Evolutionary conservation across 257 asterid genomes (phyloP).

Genomic region (Plantago elongata): DNA sequence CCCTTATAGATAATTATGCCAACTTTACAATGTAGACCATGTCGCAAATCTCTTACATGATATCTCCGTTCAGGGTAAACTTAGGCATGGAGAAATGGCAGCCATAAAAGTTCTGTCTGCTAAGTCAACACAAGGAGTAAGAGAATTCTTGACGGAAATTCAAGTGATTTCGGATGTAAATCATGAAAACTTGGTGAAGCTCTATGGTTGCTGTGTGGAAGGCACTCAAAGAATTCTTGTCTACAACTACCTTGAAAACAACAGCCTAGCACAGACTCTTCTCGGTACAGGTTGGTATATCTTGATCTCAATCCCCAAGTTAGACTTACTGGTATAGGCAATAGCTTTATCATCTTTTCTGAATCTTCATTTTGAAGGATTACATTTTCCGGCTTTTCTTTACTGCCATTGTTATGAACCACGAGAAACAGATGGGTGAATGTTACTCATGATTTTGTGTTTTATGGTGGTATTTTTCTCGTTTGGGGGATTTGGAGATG

Average conservation of each 20-base stretch:
- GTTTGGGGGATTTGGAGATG: too few species aligned
- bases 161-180: slow-evolving; percentile 75
- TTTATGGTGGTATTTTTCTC: too few species aligned
- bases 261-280: slow-evolving; percentile 80
- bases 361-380: not conserved
- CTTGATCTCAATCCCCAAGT: slow-evolving; percentile 13
- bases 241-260: slow-evolving; percentile 91
- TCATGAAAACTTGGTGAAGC: slow-evolving; percentile 83
- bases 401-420: too few species aligned
- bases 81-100: slow-evolving; percentile 70
- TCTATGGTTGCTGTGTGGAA: slow-evolving; percentile 93
- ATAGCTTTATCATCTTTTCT: not conserved
- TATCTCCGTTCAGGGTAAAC: slow-evolving; percentile 53
- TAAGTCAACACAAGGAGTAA: slow-evolving; percentile 76
- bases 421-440: too few species aligned
- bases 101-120: slow-evolving; percentile 87
- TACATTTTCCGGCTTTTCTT: too few species aligned
- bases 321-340: slow-evolving; percentile 6
- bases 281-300: slow-evolving; percentile 49
- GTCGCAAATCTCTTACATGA: slow-evolving; percentile 15
- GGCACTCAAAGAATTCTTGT: slow-evolving; percentile 74
- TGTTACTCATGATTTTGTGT: too few species aligned
- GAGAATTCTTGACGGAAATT: slow-evolving; percentile 87
- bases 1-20: not conserved
- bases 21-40: not conserved